Base-by-base conservation (phyloP, 2,329 filamentous ascomycete genomes). In the Huntiella bhutanensis region DNA sequence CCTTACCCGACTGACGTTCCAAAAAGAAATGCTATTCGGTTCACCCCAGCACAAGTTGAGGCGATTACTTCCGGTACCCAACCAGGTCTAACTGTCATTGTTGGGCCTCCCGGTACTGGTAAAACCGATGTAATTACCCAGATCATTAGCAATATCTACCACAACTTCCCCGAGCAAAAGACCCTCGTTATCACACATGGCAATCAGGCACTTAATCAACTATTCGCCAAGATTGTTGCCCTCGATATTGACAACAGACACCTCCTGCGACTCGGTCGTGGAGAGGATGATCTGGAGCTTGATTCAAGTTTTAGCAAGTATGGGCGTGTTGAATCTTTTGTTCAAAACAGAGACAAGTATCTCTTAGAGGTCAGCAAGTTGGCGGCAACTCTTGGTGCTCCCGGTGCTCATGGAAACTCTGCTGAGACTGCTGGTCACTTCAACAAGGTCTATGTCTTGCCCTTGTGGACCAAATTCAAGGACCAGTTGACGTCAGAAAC, bases 121-220 rank as follows among this genome's bases (percentile, higher is more conserved):
- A 98, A 98, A 67, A 98, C 91, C n/a, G 91, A 98, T 62, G 91
- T 98, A 45, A 87, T 86, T 41, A 95, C 88, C 4, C 91, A 98
- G 61, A 92, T 96, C 59, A 98, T 98, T 64, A 95, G 84, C 66
- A 95, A 96, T 60, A 82, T 98, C 54, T 98, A 98, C 58, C 88
- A 96, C 66, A 94, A 96, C 62, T 98, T 95, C 59, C 87, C 91
- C 5, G 70, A 80, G 52, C 86, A 98, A 60, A 81, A 85, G 54
- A 98, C 91, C 0, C 66, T 98, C 13, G 74, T 98, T 36, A 77
- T 98, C 52, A 91, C 91, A 4, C 91, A 98, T 60, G 96, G 88
- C 62, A 98, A 98, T 58, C 92, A 98, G 60, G 92, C 91, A 2
- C 68, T 98, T 7, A 98, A 98, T 57, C 91, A 98, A 59, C 70